Conservation (phyloP, 371 early-diverging fungal genomes). For the Apophysomyces sp. region DNA sequence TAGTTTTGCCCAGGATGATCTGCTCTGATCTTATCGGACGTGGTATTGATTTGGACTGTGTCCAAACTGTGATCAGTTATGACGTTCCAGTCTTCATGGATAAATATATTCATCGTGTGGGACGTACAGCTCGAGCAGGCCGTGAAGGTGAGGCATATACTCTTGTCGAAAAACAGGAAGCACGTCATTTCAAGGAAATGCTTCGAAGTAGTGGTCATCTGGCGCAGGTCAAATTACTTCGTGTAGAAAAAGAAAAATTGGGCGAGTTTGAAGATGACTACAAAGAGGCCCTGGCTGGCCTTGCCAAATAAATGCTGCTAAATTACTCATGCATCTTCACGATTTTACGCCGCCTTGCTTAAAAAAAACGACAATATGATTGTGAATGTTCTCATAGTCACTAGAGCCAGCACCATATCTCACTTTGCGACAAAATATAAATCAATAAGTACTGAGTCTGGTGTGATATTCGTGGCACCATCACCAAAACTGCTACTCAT, state of each 20-base stretch:
- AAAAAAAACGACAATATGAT: too few relatives aligned
- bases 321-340: too few relatives aligned
- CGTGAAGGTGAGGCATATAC: slow-evolving; percentile 86
- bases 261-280: slow-evolving; percentile 24
- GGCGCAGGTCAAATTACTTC: slow-evolving; percentile 49
- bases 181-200: slow-evolving; percentile 74
- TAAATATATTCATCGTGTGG: slow-evolving; percentile 98
- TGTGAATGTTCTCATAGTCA: too few relatives aligned
- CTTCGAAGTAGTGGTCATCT: slow-evolving; percentile 68
- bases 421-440: too few relatives aligned
- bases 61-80: slow-evolving; percentile 90
- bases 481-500: too few relatives aligned
- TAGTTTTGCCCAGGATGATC: slow-evolving; percentile 55
- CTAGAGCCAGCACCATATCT: too few relatives aligned
- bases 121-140: slow-evolving; percentile 98
- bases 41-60: slow-evolving; percentile 92
- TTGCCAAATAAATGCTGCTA: not conserved
- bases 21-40: slow-evolving; percentile 95
- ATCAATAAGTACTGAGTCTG: too few relatives aligned
- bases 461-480: too few relatives aligned
- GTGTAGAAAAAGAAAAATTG: slow-evolving; percentile 39
- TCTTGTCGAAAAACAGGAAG: slow-evolving; percentile 83
- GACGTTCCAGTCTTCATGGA: slow-evolving; percentile 87
- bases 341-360: too few relatives aligned
- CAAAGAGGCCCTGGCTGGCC: slow-evolving; percentile 20